A percentile compares a stretch with the other conserved stretches of the same genome.
Conservation (phyloP, 495 filamentous ascomycete genomes). For the Xylaria curta region DNA sequence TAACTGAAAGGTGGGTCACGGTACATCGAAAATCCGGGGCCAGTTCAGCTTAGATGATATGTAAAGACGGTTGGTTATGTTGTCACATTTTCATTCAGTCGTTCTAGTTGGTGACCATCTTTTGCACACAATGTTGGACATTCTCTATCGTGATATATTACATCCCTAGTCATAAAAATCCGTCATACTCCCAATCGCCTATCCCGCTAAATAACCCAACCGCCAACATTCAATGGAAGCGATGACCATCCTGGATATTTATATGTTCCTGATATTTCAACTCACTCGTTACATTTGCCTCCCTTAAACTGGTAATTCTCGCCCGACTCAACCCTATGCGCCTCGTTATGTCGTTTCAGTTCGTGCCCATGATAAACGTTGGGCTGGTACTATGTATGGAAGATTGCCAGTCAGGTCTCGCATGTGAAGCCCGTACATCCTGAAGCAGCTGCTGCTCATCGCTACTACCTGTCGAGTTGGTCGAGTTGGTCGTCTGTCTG, state of each 20-base stretch:
- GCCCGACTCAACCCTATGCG: background rate
- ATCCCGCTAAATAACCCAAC: background rate
- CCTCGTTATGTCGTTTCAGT: background rate
- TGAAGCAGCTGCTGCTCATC: slow-evolving; percentile 24
- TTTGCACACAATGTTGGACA: background rate
- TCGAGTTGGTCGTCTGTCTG: slow-evolving; percentile 25
- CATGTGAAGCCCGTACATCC: slow-evolving; percentile 14
- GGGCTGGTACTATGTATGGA: background rate
- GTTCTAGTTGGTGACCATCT: background rate
- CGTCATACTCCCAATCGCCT: background rate
- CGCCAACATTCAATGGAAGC: background rate
- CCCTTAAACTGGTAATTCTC: background rate
- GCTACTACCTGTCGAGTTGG: slow-evolving; percentile 11
- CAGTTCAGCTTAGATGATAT: background rate
- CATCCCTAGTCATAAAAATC: background rate
- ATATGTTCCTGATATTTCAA: background rate
- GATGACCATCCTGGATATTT: background rate
- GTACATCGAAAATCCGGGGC: slow-evolving; percentile 17
- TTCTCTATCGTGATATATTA: slow-evolving; percentile 12
- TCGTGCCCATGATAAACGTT: slow-evolving; percentile 13
- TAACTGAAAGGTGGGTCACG: slow-evolving; percentile 5
- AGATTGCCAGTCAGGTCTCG: slow-evolving; percentile 10
- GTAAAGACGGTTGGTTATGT: background rate
- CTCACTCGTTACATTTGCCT: background rate
- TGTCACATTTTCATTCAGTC: background rate